Base-by-base conservation (phyloP, 768 basidiomycete genomes). In the Exsudoporus frostii region DNA sequence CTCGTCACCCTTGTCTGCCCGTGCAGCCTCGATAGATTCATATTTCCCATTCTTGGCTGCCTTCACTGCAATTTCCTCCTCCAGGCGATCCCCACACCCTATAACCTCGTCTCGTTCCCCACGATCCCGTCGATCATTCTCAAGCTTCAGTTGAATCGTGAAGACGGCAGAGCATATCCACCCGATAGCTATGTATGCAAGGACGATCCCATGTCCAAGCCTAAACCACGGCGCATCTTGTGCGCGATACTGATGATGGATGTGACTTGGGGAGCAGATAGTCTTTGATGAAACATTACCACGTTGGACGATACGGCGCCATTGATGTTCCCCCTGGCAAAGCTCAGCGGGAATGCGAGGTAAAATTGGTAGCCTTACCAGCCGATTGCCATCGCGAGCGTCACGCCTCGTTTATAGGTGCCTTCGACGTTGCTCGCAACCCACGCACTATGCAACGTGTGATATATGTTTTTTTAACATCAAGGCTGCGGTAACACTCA, bases 381-480 rank as follows among this genome's bases (percentile, higher is more conserved):
- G 40, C 86, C 85, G 54, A 88, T 86, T 4, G 84, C 82, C 78
- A 88, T 82, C 2, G 80, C 86, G 4, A 90, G 74, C 2, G 82
- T 82, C 11, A 85, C 81, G 45, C 81, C 80, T 9, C 88, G 82
- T 66, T 89, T 89, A 65, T 87, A 89, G 4, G 84, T 76, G 0
- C 88, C 86, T 63, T 90, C 88, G 37, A 83, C 76, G 53, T 88
- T 89, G 48, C 83, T 78, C 17, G 83, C 82, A 17, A 86, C 79
- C 86, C 86, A 90, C 29, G 86, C 83, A 5, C 84, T 82, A 42
- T 42, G 52, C 57, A 66, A 44, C 11, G 27, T 27, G 29, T 53
- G 13, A 36, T 17, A 17, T 36, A 29, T 14, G 15, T 7, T 33
- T 19, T n/a, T 37, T 32, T 27, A 27, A 48, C 61, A 55, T 45